Percentiles rank a stretch among this genome's conserved stretches.
Conservation (phyloP, 192 early-diverging fungal species). For the Podila epicladia region DNA sequence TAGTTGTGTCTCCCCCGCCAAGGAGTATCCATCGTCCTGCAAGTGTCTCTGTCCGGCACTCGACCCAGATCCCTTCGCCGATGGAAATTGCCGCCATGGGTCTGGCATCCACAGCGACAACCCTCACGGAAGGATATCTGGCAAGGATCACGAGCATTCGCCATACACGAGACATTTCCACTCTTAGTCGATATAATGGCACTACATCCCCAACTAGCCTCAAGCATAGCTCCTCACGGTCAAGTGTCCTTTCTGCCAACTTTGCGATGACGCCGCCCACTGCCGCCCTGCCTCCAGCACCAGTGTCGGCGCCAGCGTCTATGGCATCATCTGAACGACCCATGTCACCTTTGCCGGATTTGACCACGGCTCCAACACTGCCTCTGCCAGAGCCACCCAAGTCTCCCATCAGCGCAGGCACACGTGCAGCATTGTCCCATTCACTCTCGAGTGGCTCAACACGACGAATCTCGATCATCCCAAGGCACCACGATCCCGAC, state of each 20-base stretch:
- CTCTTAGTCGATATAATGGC: background rate
- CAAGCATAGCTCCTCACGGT: conserved; percentile 13
- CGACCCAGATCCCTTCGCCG: conserved; percentile 13
- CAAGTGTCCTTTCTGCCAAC: background rate
- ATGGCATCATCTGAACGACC: conserved; percentile 8
- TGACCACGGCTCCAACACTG: conserved; percentile 22
- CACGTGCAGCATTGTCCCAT: conserved; percentile 8
- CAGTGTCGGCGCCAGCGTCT: background rate
- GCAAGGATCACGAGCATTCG: conserved; percentile 20
- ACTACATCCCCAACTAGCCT: background rate
- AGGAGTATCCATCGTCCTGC: conserved; percentile 40
- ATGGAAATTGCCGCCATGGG: conserved; percentile 4
- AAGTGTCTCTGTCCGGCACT: conserved; percentile 25
- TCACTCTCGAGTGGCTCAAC: conserved; percentile 34
- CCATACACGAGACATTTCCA: conserved; percentile 5
- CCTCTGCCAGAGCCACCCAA: conserved; percentile 30
- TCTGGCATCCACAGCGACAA: background rate
- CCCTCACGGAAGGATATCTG: background rate
- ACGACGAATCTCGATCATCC: conserved; percentile 36
- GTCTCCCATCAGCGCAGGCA: background rate
- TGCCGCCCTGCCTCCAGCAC: background rate
- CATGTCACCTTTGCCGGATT: conserved; percentile 16
- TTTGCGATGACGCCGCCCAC: background rate
- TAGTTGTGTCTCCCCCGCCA: conserved; percentile 40
- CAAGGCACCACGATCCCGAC: conserved; percentile 44